These are phyloP conservation scores for Aspergillus sp. DNA, from an alignment of 2,329 filamentous ascomycete species.

Conservation along the genomic window DNA sequence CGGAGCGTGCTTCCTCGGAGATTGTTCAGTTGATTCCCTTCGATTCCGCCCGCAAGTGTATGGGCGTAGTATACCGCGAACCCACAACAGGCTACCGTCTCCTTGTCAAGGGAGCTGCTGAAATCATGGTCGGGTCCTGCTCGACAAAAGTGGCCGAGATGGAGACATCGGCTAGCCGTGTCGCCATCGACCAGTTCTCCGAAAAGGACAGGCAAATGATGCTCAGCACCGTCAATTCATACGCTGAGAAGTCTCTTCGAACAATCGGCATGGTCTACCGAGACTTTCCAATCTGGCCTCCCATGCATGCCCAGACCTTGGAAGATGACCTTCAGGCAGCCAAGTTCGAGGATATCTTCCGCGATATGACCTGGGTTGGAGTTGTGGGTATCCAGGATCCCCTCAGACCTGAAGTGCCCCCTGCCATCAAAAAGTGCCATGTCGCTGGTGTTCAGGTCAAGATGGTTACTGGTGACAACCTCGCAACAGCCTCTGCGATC, in stretches of 20 bases:
- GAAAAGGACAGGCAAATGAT: conserved; percentile 21
- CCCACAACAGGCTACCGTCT: conserved; percentile 37
- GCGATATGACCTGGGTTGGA: conserved; percentile 68
- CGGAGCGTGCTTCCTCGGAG: conserved; percentile 58
- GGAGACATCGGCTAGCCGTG: conserved; percentile 17
- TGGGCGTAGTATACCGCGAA: conserved; percentile 44
- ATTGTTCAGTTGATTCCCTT: conserved; percentile 68
- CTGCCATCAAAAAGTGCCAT: conserved; percentile 63
- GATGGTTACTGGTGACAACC: conserved; percentile 70
- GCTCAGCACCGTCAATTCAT: conserved; percentile 34
- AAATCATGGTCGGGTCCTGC: conserved; percentile 38
- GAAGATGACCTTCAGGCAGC: conserved; percentile 61
- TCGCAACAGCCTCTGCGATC: conserved; percentile 68
- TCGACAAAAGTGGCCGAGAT: conserved; percentile 29
- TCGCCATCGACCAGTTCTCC: conserved; percentile 20
- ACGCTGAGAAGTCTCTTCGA: conserved; percentile 57
- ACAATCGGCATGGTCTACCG: conserved; percentile 71
- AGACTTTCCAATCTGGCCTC: conserved; percentile 68
- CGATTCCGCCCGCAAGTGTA: conserved; percentile 69
- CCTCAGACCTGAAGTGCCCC: conserved; percentile 61
- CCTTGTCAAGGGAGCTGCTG: conserved; percentile 46
- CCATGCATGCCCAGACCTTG: conserved; percentile 48
- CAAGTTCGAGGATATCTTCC: conserved; percentile 64
- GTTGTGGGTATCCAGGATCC: conserved; percentile 73
- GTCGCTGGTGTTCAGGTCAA: conserved; percentile 66